Evolutionary conservation across 2,329 filamentous ascomycete species (phyloP), one percentile per base, ranked within the genome.

Genomic region (Nannizziopsis barbatae): DNA sequence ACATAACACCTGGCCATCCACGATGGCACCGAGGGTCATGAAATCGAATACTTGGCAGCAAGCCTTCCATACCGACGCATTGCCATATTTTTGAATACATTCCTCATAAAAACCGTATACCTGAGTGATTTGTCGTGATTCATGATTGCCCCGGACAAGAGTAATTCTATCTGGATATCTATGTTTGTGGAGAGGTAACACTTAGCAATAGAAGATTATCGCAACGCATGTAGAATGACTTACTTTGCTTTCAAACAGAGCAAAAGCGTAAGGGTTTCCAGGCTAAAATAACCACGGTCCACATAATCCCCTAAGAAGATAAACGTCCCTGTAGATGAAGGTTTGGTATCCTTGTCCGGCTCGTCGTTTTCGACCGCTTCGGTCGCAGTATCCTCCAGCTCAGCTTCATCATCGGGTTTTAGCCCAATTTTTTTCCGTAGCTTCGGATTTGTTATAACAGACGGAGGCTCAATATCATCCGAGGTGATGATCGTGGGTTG

Each of bases 61-160:
- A 66, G 87, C 95, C 75, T 95, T 95, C 92, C 92, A 98, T 55
- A 98, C 92, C 60, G 95, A 96, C 54, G 92, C 90, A 64, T 95
- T 96, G 67, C 92, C 92, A 66, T 98, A 98, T 74, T 98, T 98
- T 66, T 89, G 86, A 60, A 96, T 80, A 67, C 92, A 98, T 69
- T 98, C 92, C 67, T 96, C 92, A 74, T 98, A 98, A 74, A 98
- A 98, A 54, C 92, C 92, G 67, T 98, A 98, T 51, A 98, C 92
- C 69, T 96, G 90, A 40, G 92, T 98, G 68, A 98, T 98, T 71
- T 98, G 92, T 60, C 92, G 84, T 55, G 89, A 95, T 72, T 98
- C 92, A 77, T 98, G 92, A 72, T 98, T 98, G 64, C 92, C 92
- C 65, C 92, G 89, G 58, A 98, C 84, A 65, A 98, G 93, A 60